Conservation (phyloP, 1,284 basidiomycete genomes). For the Coniferiporia weirii region DNA sequence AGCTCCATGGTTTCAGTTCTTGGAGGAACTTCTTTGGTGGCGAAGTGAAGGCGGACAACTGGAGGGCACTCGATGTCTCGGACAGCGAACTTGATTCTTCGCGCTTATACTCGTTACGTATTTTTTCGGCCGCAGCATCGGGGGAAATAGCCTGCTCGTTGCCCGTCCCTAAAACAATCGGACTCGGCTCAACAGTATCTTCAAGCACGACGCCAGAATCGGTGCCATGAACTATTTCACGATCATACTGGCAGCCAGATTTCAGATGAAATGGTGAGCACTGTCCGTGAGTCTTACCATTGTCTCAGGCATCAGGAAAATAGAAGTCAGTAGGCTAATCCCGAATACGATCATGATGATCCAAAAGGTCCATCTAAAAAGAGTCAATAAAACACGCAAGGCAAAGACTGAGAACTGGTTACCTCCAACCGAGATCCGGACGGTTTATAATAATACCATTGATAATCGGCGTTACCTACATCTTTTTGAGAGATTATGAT, state of each 20-base stretch:
- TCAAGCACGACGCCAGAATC: not conserved
- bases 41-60: not conserved
- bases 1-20: conserved; percentile 7
- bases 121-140: not conserved
- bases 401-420: not conserved
- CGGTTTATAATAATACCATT: conserved; percentile 6
- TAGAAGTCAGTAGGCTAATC: conserved; percentile 8
- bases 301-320: conserved; percentile 14
- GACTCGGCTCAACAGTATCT: not conserved
- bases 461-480: conserved; percentile 6
- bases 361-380: conserved; percentile 14
- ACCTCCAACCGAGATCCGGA: conserved; percentile 10
- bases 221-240: not conserved
- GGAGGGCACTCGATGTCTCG: not conserved
- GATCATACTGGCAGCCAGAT: not conserved
- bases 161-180: not conserved
- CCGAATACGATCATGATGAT: conserved; percentile 14
- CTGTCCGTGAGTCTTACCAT: not conserved
- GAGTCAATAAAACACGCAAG: not conserved
- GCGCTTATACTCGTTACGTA: not conserved
- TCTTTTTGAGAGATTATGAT: not conserved
- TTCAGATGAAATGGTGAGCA: not conserved
- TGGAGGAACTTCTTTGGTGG: not conserved
- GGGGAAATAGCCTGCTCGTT: not conserved
- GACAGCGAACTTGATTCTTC: not conserved